Base-by-base conservation (phyloP, 306 rosid genomes). In the Mimosa pudica region DNA sequence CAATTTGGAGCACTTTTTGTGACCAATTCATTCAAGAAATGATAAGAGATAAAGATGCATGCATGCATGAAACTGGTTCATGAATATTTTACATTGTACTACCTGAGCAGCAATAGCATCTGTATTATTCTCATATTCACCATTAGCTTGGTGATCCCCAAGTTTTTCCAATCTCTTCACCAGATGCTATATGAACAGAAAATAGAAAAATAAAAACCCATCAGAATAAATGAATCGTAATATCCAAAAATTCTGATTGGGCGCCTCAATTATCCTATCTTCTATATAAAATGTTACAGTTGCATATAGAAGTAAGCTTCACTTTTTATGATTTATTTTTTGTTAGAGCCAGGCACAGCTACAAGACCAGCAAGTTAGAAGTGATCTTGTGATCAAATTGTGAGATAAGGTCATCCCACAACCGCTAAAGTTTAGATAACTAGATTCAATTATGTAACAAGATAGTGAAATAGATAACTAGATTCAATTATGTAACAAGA, bases 51-150 rank as follows among this genome's bases (percentile, higher is more conserved):
- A 55, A 55, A 55, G 52, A 45, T 78, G 69, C 48, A 24, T 36
- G 63, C 46, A 45, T 78, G 69, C 48, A 24, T 36, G 63, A 51
- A 71, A 76, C 71, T 58, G 63, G 17, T 73, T 61, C 12, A 5
- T 83, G 36, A 70, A 70, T 18, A 45, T 13, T 69, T 5, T 64
- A 4, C 4, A 10, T 46, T 70, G 45, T 70, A n/a, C 11, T 80
- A 93, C 99, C 98, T 93, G 96, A 44, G 92, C 86, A 14, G 94
- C 89, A 65, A 92, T 44, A 60, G 89, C 90, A 79, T 95, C 98
- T 71, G 84, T 60, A 82, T 85, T 79, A 82, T 85, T 79, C 18
- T 90, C 92, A 70, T 85, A 68, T 38, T 89, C 96, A 30, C 89
- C 89, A 8, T 86, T 93, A 12, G 83, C 52, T 38, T 88, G 90